Percentiles rank a stretch among this genome's conserved stretches.
These are phyloP conservation scores for Fusarium coicis DNA, from an alignment of 2,329 filamentous ascomycete species.

Conservation along the genomic window DNA sequence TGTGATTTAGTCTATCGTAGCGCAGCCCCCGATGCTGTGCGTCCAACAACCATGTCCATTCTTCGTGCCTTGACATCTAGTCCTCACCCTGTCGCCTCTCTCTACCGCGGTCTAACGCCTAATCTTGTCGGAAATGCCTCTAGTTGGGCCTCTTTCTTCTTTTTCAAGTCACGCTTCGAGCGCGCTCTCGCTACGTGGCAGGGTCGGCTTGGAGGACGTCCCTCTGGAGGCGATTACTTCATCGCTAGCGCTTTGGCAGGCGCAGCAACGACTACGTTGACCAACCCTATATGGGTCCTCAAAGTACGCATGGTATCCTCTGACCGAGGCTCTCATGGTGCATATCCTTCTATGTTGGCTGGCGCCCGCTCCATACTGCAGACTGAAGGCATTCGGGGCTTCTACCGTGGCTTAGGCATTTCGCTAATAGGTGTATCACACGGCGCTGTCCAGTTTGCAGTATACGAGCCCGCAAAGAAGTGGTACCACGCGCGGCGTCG, in stretches of 20 bases:
- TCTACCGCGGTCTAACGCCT: slow-evolving; percentile 90
- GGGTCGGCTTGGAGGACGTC: slow-evolving; percentile 18
- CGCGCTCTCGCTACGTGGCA: slow-evolving; percentile 51
- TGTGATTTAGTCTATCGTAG: slow-evolving; percentile 61
- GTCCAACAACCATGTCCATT: slow-evolving; percentile 62
- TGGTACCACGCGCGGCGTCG: slow-evolving; percentile 62
- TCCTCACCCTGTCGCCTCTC: slow-evolving; percentile 70
- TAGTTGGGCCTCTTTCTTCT: slow-evolving; percentile 93
- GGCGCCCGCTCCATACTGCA: slow-evolving; percentile 75
- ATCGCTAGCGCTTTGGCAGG: slow-evolving; percentile 77
- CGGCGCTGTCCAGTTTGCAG: slow-evolving; percentile 94
- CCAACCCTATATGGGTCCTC: slow-evolving; percentile 97
- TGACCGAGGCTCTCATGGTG: slow-evolving; percentile 76
- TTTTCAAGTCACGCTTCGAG: slow-evolving; percentile 72
- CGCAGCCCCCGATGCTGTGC: slow-evolving; percentile 50
- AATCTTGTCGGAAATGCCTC: slow-evolving; percentile 92
- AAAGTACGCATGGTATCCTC: slow-evolving; percentile 97
- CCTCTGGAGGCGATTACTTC: slow-evolving; percentile 78
- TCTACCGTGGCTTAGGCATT: slow-evolving; percentile 88
- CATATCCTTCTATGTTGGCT: slow-evolving; percentile 81
- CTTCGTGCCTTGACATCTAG: slow-evolving; percentile 60
- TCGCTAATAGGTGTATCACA: slow-evolving; percentile 89
- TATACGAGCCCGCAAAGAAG: slow-evolving; percentile 80
- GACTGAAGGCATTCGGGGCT: slow-evolving; percentile 79
- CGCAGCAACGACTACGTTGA: slow-evolving; percentile 80